Evolutionary conservation across 768 basidiomycete species (phyloP).

Genomic region (Gymnopilus dilepis): DNA sequence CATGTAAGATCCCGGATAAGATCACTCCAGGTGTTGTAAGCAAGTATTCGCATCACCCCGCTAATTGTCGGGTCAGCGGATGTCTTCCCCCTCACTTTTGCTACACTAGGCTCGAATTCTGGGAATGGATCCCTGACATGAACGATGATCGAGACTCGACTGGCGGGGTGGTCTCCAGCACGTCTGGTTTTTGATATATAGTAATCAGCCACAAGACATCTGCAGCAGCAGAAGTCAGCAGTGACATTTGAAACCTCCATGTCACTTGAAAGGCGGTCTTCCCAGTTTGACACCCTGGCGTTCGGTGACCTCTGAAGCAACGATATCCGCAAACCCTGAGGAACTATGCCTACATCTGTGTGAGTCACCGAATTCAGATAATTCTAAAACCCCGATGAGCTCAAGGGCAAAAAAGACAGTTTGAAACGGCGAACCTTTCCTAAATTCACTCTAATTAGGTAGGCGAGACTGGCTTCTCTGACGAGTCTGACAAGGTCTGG

Average conservation of each 20-base stretch:
- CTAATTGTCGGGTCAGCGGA: not conserved
- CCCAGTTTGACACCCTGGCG: not conserved
- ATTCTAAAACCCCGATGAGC: too few species aligned
- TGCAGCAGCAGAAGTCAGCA: not conserved
- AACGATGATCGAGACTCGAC: not conserved
- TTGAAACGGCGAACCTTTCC: not conserved
- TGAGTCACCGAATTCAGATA: not conserved
- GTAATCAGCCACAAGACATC: conserved; percentile 1
- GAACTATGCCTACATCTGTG: not conserved
- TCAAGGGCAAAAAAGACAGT: too few species aligned
- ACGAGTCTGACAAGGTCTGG: not conserved
- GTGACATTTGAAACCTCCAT: not conserved
- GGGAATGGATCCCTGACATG: conserved; percentile 12
- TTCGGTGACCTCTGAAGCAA: not conserved
- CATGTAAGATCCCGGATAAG: not conserved
- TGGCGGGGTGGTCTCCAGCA: too few species aligned
- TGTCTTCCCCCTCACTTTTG: not conserved
- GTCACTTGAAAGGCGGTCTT: not conserved
- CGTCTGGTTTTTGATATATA: not conserved
- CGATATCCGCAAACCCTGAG: conserved; percentile 12
- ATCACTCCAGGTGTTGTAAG: conserved; percentile 8
- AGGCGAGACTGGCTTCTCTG: conserved; percentile 3
- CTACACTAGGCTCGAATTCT: not conserved
- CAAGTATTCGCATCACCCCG: conserved; percentile 12
- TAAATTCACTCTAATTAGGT: conserved; percentile 1